Evolutionary conservation across 148 eudicot species (phyloP).

Genomic region (Diospyros lotus): DNA sequence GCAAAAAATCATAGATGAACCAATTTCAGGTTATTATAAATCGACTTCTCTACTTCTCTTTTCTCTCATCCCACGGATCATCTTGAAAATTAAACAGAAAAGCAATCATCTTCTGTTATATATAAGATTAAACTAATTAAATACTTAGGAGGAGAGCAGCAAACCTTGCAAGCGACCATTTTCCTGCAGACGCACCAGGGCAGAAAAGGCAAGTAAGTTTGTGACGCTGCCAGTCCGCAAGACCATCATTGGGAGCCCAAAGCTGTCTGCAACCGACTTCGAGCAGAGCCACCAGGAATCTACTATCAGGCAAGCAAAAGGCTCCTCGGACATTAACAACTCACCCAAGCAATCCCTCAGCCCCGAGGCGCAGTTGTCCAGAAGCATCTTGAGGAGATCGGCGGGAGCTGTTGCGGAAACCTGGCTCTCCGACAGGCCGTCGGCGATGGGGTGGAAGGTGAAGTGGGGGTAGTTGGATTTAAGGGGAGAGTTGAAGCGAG

Average conservation of each 20-base stretch:
- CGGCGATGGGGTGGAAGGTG: conserved; percentile 31
- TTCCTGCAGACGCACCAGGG: conserved; percentile 26
- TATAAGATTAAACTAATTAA: not conserved
- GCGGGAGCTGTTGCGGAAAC: conserved; percentile 13
- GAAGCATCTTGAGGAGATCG: conserved; percentile 25
- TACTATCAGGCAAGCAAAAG: conserved; percentile 47
- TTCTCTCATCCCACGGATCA: not conserved
- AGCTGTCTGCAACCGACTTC: conserved; percentile 38
- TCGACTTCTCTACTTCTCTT: not conserved
- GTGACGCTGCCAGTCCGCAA: conserved; percentile 40
- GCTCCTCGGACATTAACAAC: conserved; percentile 4
- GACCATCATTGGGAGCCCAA: conserved; percentile 50
- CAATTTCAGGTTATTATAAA: no score
- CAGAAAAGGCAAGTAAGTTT: conserved; percentile 30
- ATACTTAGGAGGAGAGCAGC: not conserved
- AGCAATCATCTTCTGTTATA: no score
- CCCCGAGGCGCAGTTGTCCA: conserved; percentile 27
- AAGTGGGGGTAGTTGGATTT: conserved; percentile 18
- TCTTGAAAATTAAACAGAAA: not conserved
- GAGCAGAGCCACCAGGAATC: conserved; percentile 37
- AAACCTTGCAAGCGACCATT: conserved; percentile 48
- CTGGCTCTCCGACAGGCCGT: conserved; percentile 26
- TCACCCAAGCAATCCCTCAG: conserved; percentile 29
- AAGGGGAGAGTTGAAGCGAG: conserved; percentile 21
- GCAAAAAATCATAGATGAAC: no score